phyloP scores from a whole-genome alignment of 352 stramenopile species.

The Pythium insidiosum region DNA sequence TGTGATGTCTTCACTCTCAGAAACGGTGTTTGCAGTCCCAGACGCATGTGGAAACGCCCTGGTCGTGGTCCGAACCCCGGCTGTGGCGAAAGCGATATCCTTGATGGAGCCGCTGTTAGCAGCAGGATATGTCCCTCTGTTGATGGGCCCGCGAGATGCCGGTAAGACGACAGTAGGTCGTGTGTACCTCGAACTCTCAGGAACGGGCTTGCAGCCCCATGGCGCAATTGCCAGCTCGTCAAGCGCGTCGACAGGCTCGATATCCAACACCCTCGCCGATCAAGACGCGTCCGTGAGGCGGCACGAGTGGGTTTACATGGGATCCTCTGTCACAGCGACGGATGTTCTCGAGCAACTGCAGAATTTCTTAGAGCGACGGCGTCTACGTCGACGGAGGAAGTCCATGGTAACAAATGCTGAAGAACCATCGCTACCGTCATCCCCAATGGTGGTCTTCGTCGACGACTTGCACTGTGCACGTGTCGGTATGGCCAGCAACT shows the following conservation, averaged over 20 bases:
- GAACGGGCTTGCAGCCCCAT: not conserved
- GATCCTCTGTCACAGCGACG: not conserved
- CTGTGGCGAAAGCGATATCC: constrained; percentile 28
- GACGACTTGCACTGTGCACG: constrained; percentile 54
- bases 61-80: constrained; percentile 28
- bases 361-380: constrained; percentile 10
- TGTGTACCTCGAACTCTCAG: constrained; percentile 11
- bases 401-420: no score
- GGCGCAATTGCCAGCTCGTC: not conserved
- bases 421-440: no score
- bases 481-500: constrained; percentile 13
- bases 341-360: constrained; percentile 13
- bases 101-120: constrained; percentile 40
- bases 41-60: no score
- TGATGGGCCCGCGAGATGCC: constrained; percentile 30
- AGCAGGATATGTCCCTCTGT: constrained; percentile 21
- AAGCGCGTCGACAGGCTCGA: not conserved
- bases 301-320: constrained; percentile 15
- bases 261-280: no score
- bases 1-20: no score
- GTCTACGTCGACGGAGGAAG: constrained; percentile 3
- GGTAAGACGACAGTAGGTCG: constrained; percentile 39
- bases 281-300: not conserved
- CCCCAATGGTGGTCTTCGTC: constrained; percentile 25
- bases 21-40: no score